Conservation (phyloP, 352 stramenopile species). For the Phytopythium cucurbitacearum region DNA sequence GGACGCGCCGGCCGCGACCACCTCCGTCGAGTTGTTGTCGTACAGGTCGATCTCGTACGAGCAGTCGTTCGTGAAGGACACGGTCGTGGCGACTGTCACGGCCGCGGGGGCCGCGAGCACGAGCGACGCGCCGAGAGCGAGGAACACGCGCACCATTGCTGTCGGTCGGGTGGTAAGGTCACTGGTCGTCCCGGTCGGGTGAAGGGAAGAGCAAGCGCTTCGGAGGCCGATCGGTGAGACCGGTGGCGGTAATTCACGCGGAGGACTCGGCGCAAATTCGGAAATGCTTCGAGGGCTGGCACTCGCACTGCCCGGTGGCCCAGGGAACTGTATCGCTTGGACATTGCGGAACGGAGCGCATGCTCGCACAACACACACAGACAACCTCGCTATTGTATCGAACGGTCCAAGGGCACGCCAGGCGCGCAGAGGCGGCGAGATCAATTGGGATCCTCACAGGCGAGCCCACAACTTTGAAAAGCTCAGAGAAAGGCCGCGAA, state of each 20-base stretch:
- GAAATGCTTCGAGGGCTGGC: background rate
- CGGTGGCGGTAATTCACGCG: conserved; percentile 3
- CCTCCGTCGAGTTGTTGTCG: conserved; percentile 36
- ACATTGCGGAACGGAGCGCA: background rate
- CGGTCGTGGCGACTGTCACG: conserved; percentile 18
- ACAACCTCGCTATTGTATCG: background rate
- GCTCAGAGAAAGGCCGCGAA: conserved; percentile 1
- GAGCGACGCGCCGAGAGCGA: conserved; percentile 17
- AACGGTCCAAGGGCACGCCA: background rate
- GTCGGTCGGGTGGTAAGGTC: background rate
- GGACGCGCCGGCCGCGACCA: conserved; percentile 16
- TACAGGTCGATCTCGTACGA: conserved; percentile 38
- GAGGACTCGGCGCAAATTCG: conserved; percentile 7
- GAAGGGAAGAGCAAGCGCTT: conserved; percentile 1
- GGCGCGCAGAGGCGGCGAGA: background rate
- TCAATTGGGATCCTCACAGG: conserved; percentile 5
- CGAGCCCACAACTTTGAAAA: background rate
- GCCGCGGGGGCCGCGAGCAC: conserved; percentile 18
- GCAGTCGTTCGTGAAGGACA: conserved; percentile 42
- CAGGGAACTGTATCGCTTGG: background rate
- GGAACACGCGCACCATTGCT: conserved; percentile 25
- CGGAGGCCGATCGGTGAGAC: background rate
- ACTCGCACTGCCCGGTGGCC: too few species aligned
- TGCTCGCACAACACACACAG: background rate
- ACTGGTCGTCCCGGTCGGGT: too few species aligned